Evolutionary conservation across 345 rosid species (phyloP).

Genomic region (Salix koriyanagi): DNA sequence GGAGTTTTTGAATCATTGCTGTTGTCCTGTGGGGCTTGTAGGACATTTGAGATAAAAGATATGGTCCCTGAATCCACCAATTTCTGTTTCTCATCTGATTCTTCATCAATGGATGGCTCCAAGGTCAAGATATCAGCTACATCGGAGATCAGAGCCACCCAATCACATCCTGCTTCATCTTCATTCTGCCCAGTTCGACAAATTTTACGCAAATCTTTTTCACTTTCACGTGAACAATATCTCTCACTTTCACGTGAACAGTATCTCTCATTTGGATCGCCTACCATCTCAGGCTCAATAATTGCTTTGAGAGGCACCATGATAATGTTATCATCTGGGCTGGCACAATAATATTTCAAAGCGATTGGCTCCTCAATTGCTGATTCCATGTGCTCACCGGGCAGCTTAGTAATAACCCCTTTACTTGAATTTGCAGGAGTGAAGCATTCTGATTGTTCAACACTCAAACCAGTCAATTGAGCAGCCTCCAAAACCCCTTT

Average conservation of each 20-base stretch:
- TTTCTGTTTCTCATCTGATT: conserved; percentile 23
- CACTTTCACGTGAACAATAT: conserved; percentile 23
- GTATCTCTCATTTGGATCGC: conserved; percentile 15
- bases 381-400: conserved; percentile 24
- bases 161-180: conserved; percentile 27
- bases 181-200: conserved; percentile 24
- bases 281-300: conserved; percentile 7
- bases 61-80: conserved; percentile 31
- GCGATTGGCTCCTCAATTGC: conserved; percentile 34
- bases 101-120: conserved; percentile 22
- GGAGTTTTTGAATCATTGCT: conserved; percentile 11
- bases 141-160: conserved; percentile 34
- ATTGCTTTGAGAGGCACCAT: conserved; percentile 27
- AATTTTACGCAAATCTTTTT: conserved; percentile 37
- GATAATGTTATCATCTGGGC: conserved; percentile 24
- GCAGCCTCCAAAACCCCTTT: conserved; percentile 23
- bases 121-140: conserved; percentile 28
- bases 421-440: conserved; percentile 17
- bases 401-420: conserved; percentile 20
- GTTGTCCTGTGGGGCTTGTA: conserved; percentile 31
- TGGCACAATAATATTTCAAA: conserved; percentile 21
- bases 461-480: conserved; percentile 14
- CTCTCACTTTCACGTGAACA: conserved; percentile 27
- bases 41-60: conserved; percentile 36
- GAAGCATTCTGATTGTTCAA: conserved; percentile 19